phyloP scores from a whole-genome alignment of 441 rosid genomes.

The Croton setiger region DNA sequence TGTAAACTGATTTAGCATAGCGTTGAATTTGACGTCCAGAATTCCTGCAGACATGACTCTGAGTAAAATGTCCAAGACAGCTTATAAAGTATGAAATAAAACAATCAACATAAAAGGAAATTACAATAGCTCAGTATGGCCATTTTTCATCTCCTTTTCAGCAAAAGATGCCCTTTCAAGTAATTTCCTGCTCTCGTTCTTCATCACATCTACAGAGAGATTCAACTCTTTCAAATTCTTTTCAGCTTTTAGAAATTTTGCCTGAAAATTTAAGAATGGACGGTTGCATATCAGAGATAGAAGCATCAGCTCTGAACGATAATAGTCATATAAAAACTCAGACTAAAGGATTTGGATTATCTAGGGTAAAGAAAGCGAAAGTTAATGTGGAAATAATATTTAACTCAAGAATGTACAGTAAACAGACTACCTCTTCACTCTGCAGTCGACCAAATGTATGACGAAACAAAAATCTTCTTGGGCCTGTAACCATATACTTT shows the following conservation, averaged over 20 bases:
- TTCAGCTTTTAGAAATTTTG: constrained; percentile 70
- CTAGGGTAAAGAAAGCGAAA: neutral
- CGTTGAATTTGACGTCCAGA: constrained; percentile 64
- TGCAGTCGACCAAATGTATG: constrained; percentile 69
- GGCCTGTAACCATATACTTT: constrained; percentile 45
- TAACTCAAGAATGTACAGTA: neutral
- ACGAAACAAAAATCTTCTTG: constrained; percentile 75
- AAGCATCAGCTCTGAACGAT: neutral
- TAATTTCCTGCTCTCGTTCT: constrained; percentile 74
- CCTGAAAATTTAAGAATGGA: constrained; percentile 35
- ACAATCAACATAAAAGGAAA: constrained; percentile 8
- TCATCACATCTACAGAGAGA: constrained; percentile 77
- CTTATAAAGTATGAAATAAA: constrained; percentile 10
- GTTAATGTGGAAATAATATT: neutral
- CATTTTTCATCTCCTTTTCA: constrained; percentile 74
- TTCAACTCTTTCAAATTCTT: constrained; percentile 66
- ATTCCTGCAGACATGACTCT: constrained; percentile 40
- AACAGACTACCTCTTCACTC: constrained; percentile 74
- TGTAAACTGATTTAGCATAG: constrained; percentile 66
- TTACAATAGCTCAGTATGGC: constrained; percentile 69
- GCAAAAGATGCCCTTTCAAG: constrained; percentile 86
- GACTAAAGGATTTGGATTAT: neutral
- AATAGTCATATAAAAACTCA: neutral
- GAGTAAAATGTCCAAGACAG: constrained; percentile 13
- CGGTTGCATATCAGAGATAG: neutral